Conservation (phyloP, 2,329 filamentous ascomycete species). For the Paramyrothecium sp. region DNA sequence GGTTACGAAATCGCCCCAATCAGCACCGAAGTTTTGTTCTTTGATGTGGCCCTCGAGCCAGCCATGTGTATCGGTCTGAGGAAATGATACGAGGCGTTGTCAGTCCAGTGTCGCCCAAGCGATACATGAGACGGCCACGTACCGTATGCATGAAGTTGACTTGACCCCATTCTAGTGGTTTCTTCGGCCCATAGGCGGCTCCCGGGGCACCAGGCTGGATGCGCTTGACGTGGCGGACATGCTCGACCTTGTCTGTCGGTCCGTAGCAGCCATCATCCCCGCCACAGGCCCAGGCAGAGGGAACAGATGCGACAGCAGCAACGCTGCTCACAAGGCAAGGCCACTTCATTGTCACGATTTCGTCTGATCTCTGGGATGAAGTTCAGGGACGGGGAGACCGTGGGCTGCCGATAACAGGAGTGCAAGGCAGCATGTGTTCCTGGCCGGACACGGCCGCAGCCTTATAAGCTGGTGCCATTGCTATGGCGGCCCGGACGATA, state of each 20-base stretch:
- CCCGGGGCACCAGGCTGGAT: conserved; percentile 45
- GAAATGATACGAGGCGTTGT: neutral
- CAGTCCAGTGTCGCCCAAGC: neutral
- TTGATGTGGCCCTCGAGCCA: conserved; percentile 62
- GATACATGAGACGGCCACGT: neutral
- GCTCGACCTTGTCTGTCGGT: conserved; percentile 36
- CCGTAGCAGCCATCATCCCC: conserved; percentile 34
- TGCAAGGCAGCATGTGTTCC: too few species aligned
- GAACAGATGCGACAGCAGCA: conserved; percentile 9
- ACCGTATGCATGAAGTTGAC: conserved; percentile 60
- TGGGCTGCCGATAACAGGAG: too few species aligned
- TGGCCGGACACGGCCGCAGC: neutral
- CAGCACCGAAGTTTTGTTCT: conserved; percentile 62
- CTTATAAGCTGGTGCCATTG: neutral
- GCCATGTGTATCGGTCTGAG: conserved; percentile 56
- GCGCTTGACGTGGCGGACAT: conserved; percentile 46
- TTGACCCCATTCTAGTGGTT: conserved; percentile 58
- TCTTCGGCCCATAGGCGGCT: conserved; percentile 40
- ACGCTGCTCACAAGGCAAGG: conserved; percentile 10
- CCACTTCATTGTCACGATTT: conserved; percentile 7
- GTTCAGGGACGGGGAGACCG: neutral
- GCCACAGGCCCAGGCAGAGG: conserved; percentile 31
- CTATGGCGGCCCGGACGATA: neutral
- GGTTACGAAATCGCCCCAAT: conserved; percentile 65
- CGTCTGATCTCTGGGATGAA: neutral